Conservation (phyloP, 768 basidiomycete species). For the Tricholoma flavovirens region DNA sequence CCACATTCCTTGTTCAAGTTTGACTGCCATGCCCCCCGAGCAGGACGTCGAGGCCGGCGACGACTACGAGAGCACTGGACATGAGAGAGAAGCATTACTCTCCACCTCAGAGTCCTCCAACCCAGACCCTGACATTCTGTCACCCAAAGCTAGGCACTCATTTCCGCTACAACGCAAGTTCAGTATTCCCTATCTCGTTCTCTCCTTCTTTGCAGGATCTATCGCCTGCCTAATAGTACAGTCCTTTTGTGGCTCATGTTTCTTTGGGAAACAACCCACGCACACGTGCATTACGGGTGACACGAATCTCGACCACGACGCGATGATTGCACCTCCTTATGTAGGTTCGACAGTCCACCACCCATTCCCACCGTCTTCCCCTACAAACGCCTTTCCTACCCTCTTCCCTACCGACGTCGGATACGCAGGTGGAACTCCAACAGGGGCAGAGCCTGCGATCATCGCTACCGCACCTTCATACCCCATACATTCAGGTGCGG, state of each 20-base stretch:
- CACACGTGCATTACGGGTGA: not conserved
- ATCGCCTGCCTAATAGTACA: constrained; percentile 47
- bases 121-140: not conserved
- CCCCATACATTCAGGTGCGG: constrained; percentile 67
- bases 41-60: constrained; percentile 20
- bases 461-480: constrained; percentile 74
- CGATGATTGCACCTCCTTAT: constrained; percentile 51
- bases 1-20: not conserved
- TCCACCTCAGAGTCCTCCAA: constrained; percentile 12
- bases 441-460: constrained; percentile 70
- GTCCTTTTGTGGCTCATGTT: constrained; percentile 39
- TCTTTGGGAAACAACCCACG: constrained; percentile 15
- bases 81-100: constrained; percentile 34
- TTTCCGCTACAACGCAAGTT: constrained; percentile 22
- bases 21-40: constrained; percentile 11
- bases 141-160: constrained; percentile 8
- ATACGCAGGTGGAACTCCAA: constrained; percentile 72
- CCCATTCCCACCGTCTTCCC: constrained; percentile 64
- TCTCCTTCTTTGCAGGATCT: constrained; percentile 51
- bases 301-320: constrained; percentile 18
- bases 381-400: constrained; percentile 67
- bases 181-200: constrained; percentile 32
- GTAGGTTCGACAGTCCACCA: constrained; percentile 69
- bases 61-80: constrained; percentile 10
- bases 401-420: constrained; percentile 76